A percentile compares a stretch with the other conserved stretches of the same genome.
Conservation (phyloP, 2,329 filamentous ascomycete species). For the Hypocrella siamensis region DNA sequence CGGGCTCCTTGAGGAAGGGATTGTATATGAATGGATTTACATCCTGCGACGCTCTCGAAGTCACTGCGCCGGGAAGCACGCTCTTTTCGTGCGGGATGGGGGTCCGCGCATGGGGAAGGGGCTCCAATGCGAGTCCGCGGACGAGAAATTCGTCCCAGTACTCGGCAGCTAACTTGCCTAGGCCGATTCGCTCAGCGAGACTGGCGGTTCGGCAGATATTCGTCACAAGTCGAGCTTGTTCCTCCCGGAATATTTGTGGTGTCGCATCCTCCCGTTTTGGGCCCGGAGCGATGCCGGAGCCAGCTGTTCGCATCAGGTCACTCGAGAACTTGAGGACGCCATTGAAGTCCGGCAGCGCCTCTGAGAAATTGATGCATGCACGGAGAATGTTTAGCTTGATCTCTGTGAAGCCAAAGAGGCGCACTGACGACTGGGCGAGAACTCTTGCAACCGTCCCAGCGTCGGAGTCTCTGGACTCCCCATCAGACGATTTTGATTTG, state of each 20-base stretch:
- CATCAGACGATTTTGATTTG: slow-evolving; percentile 9
- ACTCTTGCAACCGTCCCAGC: slow-evolving; percentile 40
- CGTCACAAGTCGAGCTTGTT: slow-evolving; percentile 69
- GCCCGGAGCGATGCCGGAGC: slow-evolving; percentile 62
- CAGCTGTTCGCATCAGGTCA: slow-evolving; percentile 67
- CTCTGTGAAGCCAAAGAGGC: slow-evolving; percentile 61
- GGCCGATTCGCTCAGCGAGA: slow-evolving; percentile 60
- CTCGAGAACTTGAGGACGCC: slow-evolving; percentile 82
- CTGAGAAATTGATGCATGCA: slow-evolving; percentile 84
- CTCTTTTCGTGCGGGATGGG: slow-evolving; percentile 51
- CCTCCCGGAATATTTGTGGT: slow-evolving; percentile 59
- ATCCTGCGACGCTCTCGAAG: slow-evolving; percentile 38
- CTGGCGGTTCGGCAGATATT: slow-evolving; percentile 75
- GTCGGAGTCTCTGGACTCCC: slow-evolving; percentile 28
- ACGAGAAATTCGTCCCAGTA: slow-evolving; percentile 98
- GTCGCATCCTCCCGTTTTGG: slow-evolving; percentile 52
- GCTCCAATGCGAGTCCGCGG: slow-evolving; percentile 56
- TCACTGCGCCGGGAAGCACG: slow-evolving; percentile 33
- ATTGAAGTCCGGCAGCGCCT: slow-evolving; percentile 81
- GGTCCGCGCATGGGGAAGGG: slow-evolving; percentile 39
- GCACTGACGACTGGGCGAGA: slow-evolving; percentile 36
- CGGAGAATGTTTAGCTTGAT: slow-evolving; percentile 78
- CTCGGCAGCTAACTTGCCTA: slow-evolving; percentile 55
- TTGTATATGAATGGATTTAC: slow-evolving; percentile 90
- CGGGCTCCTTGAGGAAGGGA: slow-evolving; percentile 60